Conservation (phyloP, 108 stramenopile genomes). For the Skeletonema menzelii region DNA sequence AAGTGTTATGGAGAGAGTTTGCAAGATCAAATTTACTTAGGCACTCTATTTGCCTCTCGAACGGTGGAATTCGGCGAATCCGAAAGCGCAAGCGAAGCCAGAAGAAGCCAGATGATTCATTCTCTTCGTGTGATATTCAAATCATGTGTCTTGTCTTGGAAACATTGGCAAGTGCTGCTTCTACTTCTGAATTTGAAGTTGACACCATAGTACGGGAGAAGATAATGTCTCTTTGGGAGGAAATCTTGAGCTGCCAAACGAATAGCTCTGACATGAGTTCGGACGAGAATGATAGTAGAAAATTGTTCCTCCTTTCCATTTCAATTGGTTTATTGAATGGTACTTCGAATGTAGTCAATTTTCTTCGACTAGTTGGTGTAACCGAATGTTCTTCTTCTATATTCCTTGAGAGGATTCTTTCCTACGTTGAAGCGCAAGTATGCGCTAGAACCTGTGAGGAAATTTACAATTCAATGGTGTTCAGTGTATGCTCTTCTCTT, state of each 20-base stretch:
- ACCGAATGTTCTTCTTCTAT: neutral
- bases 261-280: neutral
- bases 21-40: conserved; percentile 8
- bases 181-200: neutral
- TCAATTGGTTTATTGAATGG: neutral
- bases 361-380: neutral
- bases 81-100: conserved; percentile 27
- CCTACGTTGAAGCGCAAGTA: neutral
- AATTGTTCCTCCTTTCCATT: neutral
- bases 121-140: conserved; percentile 1
- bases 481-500: conserved; percentile 11
- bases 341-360: neutral
- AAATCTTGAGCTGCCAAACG: neutral
- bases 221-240: conserved; percentile 28
- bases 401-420: neutral
- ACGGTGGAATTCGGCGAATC: neutral
- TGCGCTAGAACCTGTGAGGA: neutral
- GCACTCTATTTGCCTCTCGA: neutral
- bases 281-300: neutral
- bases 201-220: neutral
- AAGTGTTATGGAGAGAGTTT: conserved; percentile 22
- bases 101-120: neutral
- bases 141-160: conserved; percentile 15
- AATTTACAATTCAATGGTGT: neutral
- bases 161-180: conserved; percentile 13